Conservation (phyloP, 345 rosid species). For the Gossypium raimondii region DNA sequence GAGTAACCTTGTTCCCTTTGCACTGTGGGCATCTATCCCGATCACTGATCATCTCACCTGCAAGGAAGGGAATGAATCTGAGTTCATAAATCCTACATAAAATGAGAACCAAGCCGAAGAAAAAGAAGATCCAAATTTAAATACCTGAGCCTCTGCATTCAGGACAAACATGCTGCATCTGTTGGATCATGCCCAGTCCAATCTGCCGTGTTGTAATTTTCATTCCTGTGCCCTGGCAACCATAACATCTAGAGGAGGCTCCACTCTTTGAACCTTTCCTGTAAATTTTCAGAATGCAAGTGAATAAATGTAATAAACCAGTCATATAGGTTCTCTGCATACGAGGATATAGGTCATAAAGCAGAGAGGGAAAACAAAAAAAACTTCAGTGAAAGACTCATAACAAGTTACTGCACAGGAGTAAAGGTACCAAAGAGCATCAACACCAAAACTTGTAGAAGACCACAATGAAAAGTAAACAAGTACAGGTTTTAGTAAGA, state of each 20-base stretch:
- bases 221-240: constrained; percentile 60
- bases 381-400: neutral
- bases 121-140: neutral
- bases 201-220: constrained; percentile 44
- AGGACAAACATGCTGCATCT: constrained; percentile 55
- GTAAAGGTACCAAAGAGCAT: neutral
- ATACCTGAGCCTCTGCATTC: constrained; percentile 56
- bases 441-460: neutral
- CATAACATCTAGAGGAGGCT: constrained; percentile 37
- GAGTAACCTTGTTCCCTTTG: constrained; percentile 43
- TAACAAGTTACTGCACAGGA: neutral
- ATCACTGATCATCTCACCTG: constrained; percentile 53
- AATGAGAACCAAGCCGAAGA: neutral
- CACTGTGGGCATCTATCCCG: constrained; percentile 52
- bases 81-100: neutral
- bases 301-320: neutral
- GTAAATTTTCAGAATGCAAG: constrained; percentile 11
- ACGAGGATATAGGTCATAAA: neutral
- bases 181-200: constrained; percentile 51
- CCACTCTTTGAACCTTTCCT: constrained; percentile 65
- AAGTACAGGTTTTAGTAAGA: neutral
- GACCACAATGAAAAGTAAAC: neutral
- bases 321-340: neutral
- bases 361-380: neutral
- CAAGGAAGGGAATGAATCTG: neutral